phyloP scores from a whole-genome alignment of 352 stramenopile genomes.

The Phytophthora niederhauseri region DNA sequence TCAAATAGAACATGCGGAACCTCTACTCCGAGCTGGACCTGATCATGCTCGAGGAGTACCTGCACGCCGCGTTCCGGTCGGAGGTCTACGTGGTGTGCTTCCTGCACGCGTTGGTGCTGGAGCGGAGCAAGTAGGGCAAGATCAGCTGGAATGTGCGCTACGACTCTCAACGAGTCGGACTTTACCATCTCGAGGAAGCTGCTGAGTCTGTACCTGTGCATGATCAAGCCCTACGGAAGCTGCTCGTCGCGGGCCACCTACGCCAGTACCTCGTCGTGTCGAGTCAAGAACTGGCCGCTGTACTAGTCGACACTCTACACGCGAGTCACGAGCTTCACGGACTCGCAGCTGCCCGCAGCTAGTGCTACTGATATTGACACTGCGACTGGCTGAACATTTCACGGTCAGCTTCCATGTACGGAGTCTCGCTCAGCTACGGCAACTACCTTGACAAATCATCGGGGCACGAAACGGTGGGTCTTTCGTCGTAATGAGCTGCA shows the following conservation, averaged over 20 bases:
- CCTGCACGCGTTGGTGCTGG: constrained; percentile 95
- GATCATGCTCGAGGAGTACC: constrained; percentile 92
- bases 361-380: constrained; percentile 48
- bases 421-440: no score
- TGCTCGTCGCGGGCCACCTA: no score
- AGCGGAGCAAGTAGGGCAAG: constrained; percentile 96
- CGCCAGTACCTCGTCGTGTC: no score
- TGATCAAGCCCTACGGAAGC: no score
- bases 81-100: constrained; percentile 96
- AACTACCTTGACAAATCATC: no score
- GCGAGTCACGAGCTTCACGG: no score
- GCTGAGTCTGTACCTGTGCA: constrained; percentile 96
- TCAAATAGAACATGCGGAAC: constrained; percentile 97
- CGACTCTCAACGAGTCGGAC: constrained; percentile 97
- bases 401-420: no score
- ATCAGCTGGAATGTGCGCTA: constrained; percentile 98
- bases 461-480: no score
- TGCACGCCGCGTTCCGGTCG: constrained; percentile 91
- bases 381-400: constrained; percentile 74
- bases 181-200: constrained; percentile 94
- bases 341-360: constrained; percentile 55
- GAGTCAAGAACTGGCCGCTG: no score
- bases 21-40: constrained; percentile 93
- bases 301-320: no score
- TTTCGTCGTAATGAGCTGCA: no score